phyloP scores from a whole-genome alignment of 2,329 filamentous ascomycete genomes.

The Fusarium pininemorale region DNA sequence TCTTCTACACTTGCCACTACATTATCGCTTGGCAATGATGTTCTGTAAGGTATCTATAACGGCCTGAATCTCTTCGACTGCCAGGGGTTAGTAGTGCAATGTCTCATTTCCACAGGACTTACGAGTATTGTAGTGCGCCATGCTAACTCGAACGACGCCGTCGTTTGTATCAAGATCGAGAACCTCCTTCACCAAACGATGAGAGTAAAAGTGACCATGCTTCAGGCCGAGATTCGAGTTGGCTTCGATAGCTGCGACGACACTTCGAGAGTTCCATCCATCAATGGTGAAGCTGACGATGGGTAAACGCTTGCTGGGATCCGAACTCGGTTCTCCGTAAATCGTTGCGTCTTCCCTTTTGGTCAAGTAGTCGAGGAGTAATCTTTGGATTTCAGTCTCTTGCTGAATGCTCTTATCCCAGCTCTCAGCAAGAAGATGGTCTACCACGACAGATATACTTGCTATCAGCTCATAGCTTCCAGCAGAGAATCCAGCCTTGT shows the following conservation, averaged over 20 bases:
- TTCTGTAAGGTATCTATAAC: slow-evolving; percentile 1
- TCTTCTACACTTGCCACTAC: accelerated
- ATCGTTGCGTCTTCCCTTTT: slow-evolving; percentile 63
- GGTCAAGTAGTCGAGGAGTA: slow-evolving; percentile 68
- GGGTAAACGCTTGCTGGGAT: slow-evolving; percentile 63
- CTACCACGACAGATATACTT: slow-evolving; percentile 67
- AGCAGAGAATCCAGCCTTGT: slow-evolving; percentile 74
- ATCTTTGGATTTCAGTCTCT: slow-evolving; percentile 67
- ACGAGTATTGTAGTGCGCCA: slow-evolving; percentile 78
- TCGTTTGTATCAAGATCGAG: slow-evolving; percentile 63
- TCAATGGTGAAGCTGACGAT: slow-evolving; percentile 74
- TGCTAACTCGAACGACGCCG: slow-evolving; percentile 74
- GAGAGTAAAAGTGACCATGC: slow-evolving; percentile 75
- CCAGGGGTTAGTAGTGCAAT: accelerated
- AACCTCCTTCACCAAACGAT: slow-evolving; percentile 68
- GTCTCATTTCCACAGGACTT: slow-evolving; percentile 42
- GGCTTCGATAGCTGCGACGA: slow-evolving; percentile 71
- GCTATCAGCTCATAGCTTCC: slow-evolving; percentile 76
- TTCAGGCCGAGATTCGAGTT: slow-evolving; percentile 68
- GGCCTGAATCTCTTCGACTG: slow-evolving; percentile 2
- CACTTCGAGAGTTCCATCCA: slow-evolving; percentile 62
- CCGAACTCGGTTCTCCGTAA: slow-evolving; percentile 63
- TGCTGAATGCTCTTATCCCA: slow-evolving; percentile 66
- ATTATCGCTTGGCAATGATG: neutral
- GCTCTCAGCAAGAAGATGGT: slow-evolving; percentile 62